Conservation (phyloP, 176 grass and related monocot genomes). For the Leersia perrieri region DNA sequence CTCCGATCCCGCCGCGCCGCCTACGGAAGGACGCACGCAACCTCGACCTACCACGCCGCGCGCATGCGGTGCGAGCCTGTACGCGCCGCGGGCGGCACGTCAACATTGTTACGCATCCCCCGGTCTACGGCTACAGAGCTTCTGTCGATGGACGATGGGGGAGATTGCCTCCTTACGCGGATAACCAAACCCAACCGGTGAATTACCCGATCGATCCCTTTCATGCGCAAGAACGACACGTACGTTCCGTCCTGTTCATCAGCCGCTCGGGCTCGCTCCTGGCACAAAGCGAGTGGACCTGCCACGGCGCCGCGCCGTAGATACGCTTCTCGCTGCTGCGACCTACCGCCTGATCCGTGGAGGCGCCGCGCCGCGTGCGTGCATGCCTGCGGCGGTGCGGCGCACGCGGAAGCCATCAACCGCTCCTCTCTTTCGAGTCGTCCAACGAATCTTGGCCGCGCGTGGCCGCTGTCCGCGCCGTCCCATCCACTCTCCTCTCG, state of each 20-base stretch:
- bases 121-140: background rate
- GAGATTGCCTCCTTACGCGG: background rate
- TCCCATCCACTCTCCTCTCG: background rate
- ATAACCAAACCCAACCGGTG: background rate
- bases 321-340: background rate
- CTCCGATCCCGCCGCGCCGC: background rate
- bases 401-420: background rate
- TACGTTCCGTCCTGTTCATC: no score
- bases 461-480: background rate
- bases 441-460: background rate
- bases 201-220: background rate
- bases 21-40: slow-evolving; percentile 18
- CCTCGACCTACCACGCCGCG: background rate
- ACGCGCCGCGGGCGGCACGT: background rate
- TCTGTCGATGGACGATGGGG: background rate
- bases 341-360: background rate
- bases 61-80: no score
- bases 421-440: background rate
- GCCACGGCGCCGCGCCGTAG: background rate
- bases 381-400: no score
- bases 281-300: no score
- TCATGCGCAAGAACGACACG: background rate
- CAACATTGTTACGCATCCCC: slow-evolving; percentile 7
- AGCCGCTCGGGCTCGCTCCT: no score
- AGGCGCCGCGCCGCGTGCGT: background rate